These are phyloP conservation scores for Phytophthora chlamydospora DNA, from an alignment of 352 stramenopile genomes.

Conservation along the genomic window DNA sequence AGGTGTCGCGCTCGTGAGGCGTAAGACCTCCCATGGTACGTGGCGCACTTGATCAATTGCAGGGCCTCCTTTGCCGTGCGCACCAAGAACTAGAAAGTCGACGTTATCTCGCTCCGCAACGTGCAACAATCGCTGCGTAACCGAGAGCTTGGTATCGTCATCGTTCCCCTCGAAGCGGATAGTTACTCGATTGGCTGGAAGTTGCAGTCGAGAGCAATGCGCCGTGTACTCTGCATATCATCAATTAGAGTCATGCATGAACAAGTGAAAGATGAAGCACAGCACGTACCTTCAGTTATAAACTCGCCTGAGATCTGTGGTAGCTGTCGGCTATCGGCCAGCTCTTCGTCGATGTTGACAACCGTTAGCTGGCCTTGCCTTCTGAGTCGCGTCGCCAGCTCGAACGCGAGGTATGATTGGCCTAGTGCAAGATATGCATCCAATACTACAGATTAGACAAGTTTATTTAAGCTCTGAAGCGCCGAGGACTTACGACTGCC, in stretches of 20 bases:
- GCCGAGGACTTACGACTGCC: constrained; percentile 57
- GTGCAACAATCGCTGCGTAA: constrained; percentile 48
- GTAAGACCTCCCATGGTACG: constrained; percentile 57
- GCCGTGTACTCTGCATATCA: constrained; percentile 54
- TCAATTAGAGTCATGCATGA: not conserved
- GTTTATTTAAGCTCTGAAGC: not conserved
- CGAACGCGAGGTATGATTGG: constrained; percentile 69
- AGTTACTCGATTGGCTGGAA: constrained; percentile 48
- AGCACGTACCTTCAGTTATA: constrained; percentile 50
- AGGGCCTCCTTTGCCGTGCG: constrained; percentile 65
- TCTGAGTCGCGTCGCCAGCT: constrained; percentile 47
- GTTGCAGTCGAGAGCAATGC: constrained; percentile 45
- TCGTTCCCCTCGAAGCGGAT: constrained; percentile 38
- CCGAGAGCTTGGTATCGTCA: constrained; percentile 12
- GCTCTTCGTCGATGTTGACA: constrained; percentile 57
- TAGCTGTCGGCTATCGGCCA: constrained; percentile 51
- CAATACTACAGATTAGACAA: not conserved
- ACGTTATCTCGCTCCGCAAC: constrained; percentile 23
- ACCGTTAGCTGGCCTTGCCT: constrained; percentile 54
- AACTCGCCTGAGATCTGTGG: constrained; percentile 67
- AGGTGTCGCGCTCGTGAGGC: constrained; percentile 21
- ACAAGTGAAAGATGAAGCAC: not conserved
- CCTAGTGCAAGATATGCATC: constrained; percentile 29
- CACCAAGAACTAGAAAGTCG: constrained; percentile 63
- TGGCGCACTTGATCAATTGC: constrained; percentile 63